These are phyloP conservation scores for Mycena citricolor DNA, from an alignment of 1,284 basidiomycete genomes.

Conservation along the genomic window DNA sequence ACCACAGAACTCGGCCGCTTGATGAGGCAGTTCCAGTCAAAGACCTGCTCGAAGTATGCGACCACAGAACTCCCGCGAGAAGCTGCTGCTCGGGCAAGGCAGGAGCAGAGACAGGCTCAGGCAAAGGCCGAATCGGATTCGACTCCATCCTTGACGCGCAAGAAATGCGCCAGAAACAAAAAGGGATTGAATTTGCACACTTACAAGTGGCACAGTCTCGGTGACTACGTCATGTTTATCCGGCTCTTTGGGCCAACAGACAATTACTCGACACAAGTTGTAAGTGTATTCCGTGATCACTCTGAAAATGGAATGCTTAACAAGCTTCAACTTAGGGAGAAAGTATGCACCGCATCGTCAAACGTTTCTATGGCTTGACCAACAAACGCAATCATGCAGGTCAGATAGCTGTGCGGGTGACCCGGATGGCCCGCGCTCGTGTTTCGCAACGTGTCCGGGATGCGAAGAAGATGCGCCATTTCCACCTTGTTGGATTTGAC, in stretches of 20 bases:
- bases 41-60: conserved; percentile 23
- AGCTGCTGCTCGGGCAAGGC: neutral
- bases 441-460: too few relatives aligned
- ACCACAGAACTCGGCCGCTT: conserved; percentile 3
- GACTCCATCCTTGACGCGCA: neutral
- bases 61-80: conserved; percentile 32
- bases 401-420: neutral
- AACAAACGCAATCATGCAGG: neutral
- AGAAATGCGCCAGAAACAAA: conserved; percentile 3
- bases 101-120: neutral
- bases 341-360: neutral
- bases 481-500: neutral
- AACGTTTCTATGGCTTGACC: neutral
- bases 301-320: neutral
- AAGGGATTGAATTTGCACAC: conserved; percentile 30
- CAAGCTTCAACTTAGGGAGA: neutral
- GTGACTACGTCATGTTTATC: conserved; percentile 34
- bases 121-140: neutral
- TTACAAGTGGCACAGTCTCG: conserved; percentile 37
- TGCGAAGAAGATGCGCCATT: too few relatives aligned
- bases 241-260: conserved; percentile 24
- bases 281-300: conserved; percentile 4
- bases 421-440: too few relatives aligned
- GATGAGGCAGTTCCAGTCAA: conserved; percentile 24
- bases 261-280: conserved; percentile 10